These are phyloP conservation scores for Rosa hybrid DNA, from an alignment of 331 rosid genomes.

Conservation along the genomic window DNA sequence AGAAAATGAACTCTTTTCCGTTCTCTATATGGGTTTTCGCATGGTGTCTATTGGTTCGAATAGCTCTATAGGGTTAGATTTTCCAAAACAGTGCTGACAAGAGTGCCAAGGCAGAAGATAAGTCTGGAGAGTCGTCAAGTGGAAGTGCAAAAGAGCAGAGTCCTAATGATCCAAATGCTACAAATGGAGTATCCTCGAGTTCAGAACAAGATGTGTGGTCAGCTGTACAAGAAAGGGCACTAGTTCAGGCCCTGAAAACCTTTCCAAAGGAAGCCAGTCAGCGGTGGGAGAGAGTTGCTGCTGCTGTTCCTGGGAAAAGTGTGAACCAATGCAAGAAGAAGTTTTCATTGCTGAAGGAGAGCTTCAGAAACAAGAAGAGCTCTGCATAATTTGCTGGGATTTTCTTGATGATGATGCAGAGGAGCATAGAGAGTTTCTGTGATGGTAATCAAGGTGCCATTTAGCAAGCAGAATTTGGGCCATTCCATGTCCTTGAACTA, in stretches of 20 bases:
- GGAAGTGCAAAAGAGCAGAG: constrained; percentile 37
- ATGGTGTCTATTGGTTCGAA: too few species aligned
- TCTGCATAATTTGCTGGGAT: constrained; percentile 35
- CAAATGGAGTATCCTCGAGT: constrained; percentile 60
- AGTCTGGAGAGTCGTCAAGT: constrained; percentile 36
- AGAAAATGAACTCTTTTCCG: too few species aligned
- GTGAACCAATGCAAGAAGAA: constrained; percentile 94
- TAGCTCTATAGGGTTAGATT: too few species aligned
- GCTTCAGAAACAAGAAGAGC: constrained; percentile 80
- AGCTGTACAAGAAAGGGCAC: constrained; percentile 84
- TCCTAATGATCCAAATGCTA: constrained; percentile 34
- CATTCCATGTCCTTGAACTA: too few species aligned
- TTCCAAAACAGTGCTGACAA: constrained; percentile 24
- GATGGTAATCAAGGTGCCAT: too few species aligned
- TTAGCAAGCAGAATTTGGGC: too few species aligned
- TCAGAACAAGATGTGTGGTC: constrained; percentile 88
- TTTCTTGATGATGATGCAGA: neutral
- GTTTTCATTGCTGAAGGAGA: constrained; percentile 78
- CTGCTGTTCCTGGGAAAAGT: constrained; percentile 94
- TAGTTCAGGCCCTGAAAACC: constrained; percentile 93
- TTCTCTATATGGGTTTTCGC: too few species aligned
- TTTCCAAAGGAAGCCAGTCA: constrained; percentile 87
- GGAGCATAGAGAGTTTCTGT: too few species aligned
- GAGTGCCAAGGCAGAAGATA: constrained; percentile 34
- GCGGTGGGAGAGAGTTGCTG: constrained; percentile 93